Conservation (phyloP, 768 basidiomycete genomes). For the Tricholoma bakamatsutake region DNA sequence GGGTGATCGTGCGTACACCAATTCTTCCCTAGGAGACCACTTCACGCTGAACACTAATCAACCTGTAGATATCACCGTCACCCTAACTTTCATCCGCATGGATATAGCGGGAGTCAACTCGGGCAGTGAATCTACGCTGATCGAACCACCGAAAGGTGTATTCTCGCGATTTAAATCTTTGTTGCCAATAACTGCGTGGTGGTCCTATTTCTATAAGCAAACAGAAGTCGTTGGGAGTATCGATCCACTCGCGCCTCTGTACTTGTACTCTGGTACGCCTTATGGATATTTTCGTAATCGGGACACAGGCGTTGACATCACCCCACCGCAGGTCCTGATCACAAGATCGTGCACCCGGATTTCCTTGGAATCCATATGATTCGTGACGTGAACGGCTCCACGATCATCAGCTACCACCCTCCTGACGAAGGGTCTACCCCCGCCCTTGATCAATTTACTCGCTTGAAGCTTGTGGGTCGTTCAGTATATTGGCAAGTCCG, state of each 20-base stretch:
- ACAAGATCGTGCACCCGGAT: neutral
- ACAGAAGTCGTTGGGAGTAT: neutral
- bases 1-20: neutral
- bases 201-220: neutral
- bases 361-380: neutral
- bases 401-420: neutral
- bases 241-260: neutral
- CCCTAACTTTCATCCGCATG: conserved; percentile 47
- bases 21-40: neutral
- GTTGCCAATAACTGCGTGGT: no score
- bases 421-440: neutral
- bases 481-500: neutral
- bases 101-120: neutral
- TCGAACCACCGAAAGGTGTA: neutral
- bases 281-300: no score
- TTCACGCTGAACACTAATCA: neutral
- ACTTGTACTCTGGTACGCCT: neutral
- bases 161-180: conserved; percentile 3
- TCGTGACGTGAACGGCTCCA: neutral
- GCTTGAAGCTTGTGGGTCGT: neutral
- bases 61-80: conserved; percentile 44
- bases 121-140: neutral
- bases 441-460: neutral
- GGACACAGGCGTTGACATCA: neutral
- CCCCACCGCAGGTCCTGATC: neutral